Evolutionary conservation across 495 filamentous ascomycete species (phyloP), one percentile per base, ranked within the genome.

Genomic region (Neurospora sp.): DNA sequence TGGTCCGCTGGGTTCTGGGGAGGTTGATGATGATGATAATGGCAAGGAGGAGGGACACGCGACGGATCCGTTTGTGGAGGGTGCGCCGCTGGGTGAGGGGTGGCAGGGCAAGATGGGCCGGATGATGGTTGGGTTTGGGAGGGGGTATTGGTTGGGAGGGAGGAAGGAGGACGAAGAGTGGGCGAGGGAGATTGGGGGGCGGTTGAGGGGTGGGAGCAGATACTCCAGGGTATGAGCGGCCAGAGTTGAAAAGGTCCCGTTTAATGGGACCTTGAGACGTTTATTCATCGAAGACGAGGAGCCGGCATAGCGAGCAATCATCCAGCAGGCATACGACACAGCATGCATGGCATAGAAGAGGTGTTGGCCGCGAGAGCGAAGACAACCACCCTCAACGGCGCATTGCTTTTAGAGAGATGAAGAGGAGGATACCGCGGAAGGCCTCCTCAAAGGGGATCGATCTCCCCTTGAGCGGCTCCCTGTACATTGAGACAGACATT

Each of bases 61-160:
- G 54, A 87, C 90, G 35, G 90, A 93, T 73, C 91, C 92, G 0
- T 97, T 97, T 79, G 88, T 87, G 0, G 82, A 84, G 31, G 90
- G 88, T 66, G 86, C 86, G 37, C 88, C 89, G 16, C 88, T 91
- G 59, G 92, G 93, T 18, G 86, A 90, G 71, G 94, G 94, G 0
- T 93, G 91, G 91, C 83, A 87, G 78, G 94, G 94, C 27, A 88
- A 86, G 79, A 75, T 94, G 35, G 94, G 93, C 4, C 83, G 94
- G 39, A 74, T 84, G 3, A 91, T 97, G 92, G 86, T 96, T 20
- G 81, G 84, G 5, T 80, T 94, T 23, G 91, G 90, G 23, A 86
- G 84, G 74, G 84, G 84, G 71, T 97, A 95, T 80, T 97, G 94
- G 94, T 80, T 95, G 9, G 93, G 83, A 14, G 79, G 79, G 11